Conservation (phyloP, 805 yeast genomes). For the Cyberlindnera suaveolens region DNA sequence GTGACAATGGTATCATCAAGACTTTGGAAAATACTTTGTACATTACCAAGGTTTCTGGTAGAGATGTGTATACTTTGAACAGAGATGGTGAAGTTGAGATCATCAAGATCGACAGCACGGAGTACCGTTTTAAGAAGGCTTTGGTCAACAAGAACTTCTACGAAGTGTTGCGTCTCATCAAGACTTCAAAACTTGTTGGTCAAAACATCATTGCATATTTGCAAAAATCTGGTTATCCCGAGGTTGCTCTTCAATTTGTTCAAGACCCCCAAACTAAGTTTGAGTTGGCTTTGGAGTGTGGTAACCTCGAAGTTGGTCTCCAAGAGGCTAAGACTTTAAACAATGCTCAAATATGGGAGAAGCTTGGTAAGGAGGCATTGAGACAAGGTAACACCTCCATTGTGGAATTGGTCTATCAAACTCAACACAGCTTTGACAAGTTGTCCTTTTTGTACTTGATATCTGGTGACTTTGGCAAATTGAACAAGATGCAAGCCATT, state of each 20-base stretch:
- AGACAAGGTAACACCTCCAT: slow-evolving; percentile 82
- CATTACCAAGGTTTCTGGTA: slow-evolving; percentile 64
- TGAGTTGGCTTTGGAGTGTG: slow-evolving; percentile 91
- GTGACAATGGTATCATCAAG: slow-evolving; percentile 91
- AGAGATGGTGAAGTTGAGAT: slow-evolving; percentile 82
- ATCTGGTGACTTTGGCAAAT: slow-evolving; percentile 73
- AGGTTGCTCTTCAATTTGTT: slow-evolving; percentile 93
- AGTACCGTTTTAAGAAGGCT: slow-evolving; percentile 92
- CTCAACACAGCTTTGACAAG: slow-evolving; percentile 79
- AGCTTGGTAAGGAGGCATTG: slow-evolving; percentile 79
- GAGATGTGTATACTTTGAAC: slow-evolving; percentile 71
- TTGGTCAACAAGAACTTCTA: slow-evolving; percentile 82
- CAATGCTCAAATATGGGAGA: slow-evolving; percentile 67
- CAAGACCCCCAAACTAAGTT: slow-evolving; percentile 94
- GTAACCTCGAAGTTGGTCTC: slow-evolving; percentile 81
- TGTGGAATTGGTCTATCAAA: slow-evolving; percentile 85
- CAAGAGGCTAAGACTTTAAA: slow-evolving; percentile 80
- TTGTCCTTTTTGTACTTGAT: slow-evolving; percentile 81
- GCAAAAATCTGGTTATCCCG: slow-evolving; percentile 94
- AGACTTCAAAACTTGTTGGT: slow-evolving; percentile 87
- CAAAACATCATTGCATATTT: slow-evolving; percentile 94
- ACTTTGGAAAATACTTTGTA: slow-evolving; percentile 87
- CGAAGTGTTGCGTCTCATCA: slow-evolving; percentile 87
- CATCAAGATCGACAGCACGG: slow-evolving; percentile 86
- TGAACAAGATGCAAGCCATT: slow-evolving; percentile 80